These are phyloP conservation scores for Oidium heveae DNA, from an alignment of 2,329 filamentous ascomycete species.

Conservation along the genomic window DNA sequence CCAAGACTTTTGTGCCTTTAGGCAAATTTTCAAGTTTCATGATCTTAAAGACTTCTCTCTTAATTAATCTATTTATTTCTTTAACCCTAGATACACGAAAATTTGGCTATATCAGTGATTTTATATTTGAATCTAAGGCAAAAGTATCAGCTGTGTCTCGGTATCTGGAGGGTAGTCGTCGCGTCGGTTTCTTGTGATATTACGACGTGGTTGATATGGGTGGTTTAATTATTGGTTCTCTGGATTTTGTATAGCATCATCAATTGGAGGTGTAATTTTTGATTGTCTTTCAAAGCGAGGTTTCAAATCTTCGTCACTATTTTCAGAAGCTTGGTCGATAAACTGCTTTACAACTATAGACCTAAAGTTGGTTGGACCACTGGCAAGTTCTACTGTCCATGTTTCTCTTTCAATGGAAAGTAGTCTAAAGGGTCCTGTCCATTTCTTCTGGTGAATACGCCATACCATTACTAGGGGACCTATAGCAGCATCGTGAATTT, in stretches of 20 bases:
- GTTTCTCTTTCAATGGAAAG: background rate
- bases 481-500: background rate
- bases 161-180: background rate
- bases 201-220: background rate
- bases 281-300: no score
- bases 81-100: background rate
- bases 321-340: background rate
- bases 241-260: background rate
- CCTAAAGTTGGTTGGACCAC: background rate
- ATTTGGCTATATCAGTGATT: background rate
- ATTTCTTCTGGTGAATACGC: background rate
- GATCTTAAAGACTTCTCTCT: constrained; percentile 1
- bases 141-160: background rate
- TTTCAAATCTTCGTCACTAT: background rate
- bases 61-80: background rate
- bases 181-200: background rate
- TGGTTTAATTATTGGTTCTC: background rate
- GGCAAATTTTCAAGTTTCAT: background rate
- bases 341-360: background rate
- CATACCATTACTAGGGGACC: background rate
- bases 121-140: background rate
- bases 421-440: background rate
- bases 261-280: background rate
- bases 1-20: background rate
- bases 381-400: background rate